Evolutionary conservation across 495 filamentous ascomycete genomes (phyloP), one percentile per base, ranked within the genome.

Genomic region (Penicillium riverlandense): DNA sequence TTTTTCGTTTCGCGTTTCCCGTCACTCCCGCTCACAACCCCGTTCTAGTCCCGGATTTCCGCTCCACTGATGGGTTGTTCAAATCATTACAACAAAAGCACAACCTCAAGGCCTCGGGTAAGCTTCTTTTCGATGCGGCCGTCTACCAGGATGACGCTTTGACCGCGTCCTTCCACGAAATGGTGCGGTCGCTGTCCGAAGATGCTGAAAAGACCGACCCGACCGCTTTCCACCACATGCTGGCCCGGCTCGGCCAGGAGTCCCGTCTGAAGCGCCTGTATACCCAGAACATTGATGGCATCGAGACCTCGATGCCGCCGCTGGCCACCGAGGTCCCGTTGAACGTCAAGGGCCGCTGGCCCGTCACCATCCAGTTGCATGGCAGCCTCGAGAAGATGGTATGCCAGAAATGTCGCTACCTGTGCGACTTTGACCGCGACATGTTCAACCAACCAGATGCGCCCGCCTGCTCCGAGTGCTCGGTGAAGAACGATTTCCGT

Each of bases 311-410:
- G 11, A 80, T 97, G 67, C 69, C 77, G 27, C 90, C 90, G 2
- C 72, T 98, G 11, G 70, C 76, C 6, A 96, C 92, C 2, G 72
- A 74, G 31, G 78, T 95, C 2, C 90, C 90, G 1, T 65, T 87
- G 7, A 71, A 70, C 31, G 63, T 66, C 37, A 96, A 95, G 64
- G 91, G 84, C 11, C 87, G 86, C 2, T 98, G 94, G 94, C 92
- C 92, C 1, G 78, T 77, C 48, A 91, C 92, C 2, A 81, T 98
- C 52, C 94, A 97, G 63, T 78, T 98, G 14, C 92, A 98, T 50
- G 92, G 92, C 13, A 90, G 90, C 33, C 76, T 98, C 15, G 85
- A 86, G 40, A 91, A 94, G 63, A 96, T 96, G 91, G 84, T 92
- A 11, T 98, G 92, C 62, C 83, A 85, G 15, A 96, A 96, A 61